Evolutionary conservation across 179 eudicot genomes (phyloP).

Genomic region (Actinidia polygama): DNA sequence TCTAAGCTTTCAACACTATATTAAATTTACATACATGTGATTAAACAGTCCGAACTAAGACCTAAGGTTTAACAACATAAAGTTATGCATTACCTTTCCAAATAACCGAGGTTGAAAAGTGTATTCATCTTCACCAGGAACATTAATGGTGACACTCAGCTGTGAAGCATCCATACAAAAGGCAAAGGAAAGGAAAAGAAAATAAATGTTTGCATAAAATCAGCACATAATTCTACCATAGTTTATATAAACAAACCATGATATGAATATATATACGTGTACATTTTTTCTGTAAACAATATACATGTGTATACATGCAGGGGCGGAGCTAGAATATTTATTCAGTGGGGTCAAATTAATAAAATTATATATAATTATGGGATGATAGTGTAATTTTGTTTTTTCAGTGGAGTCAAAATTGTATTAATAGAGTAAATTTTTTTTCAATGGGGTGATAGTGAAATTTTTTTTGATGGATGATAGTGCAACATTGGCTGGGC

Average conservation of each 20-base stretch:
- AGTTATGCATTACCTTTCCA: conserved; percentile 66
- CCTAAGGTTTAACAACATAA: conserved; percentile 7
- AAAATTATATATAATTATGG: too few species aligned
- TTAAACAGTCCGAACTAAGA: neutral
- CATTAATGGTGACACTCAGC: conserved; percentile 84
- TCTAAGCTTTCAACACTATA: neutral
- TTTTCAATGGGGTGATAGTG: too few species aligned
- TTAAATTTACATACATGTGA: neutral
- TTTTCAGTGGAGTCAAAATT: too few species aligned
- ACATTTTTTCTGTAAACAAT: neutral
- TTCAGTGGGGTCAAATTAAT: too few species aligned
- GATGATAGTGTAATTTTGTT: too few species aligned
- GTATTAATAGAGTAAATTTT: too few species aligned
- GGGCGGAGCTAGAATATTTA: too few species aligned
- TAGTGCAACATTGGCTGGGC: too few species aligned
- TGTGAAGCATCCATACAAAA: conserved; percentile 35
- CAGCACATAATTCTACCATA: neutral
- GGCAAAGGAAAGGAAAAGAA: neutral
- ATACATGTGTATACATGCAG: too few species aligned
- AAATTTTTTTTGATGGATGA: too few species aligned
- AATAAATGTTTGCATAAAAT: neutral
- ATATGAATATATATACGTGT: neutral
- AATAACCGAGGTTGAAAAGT: conserved; percentile 81
- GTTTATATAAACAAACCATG: neutral
- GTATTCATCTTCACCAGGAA: conserved; percentile 88